These are phyloP conservation scores for Hyaloscypha finlandica DNA, from an alignment of 495 filamentous ascomycete genomes.

Conservation along the genomic window DNA sequence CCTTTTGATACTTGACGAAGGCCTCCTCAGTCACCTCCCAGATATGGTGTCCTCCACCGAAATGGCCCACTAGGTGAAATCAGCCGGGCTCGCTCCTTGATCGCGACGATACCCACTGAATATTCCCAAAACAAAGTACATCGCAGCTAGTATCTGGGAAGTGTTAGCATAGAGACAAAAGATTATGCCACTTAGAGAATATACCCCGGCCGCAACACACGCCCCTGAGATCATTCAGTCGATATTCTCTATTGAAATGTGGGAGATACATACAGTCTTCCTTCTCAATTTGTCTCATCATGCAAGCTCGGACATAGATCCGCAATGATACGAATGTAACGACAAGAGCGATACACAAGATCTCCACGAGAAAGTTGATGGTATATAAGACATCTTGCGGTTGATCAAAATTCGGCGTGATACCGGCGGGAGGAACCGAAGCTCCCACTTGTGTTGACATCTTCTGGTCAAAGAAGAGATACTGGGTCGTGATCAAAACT, in stretches of 20 bases:
- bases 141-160: background rate
- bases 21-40: constrained; percentile 28
- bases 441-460: constrained; percentile 10
- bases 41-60: constrained; percentile 27
- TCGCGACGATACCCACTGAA: constrained; percentile 1
- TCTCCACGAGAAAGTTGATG: constrained; percentile 45
- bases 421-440: constrained; percentile 16
- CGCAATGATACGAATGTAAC: constrained; percentile 42
- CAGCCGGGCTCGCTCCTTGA: background rate
- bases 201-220: constrained; percentile 39
- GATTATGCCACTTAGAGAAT: constrained; percentile 6
- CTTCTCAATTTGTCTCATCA: constrained; percentile 38
- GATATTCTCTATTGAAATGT: background rate
- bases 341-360: constrained; percentile 46
- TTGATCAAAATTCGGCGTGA: constrained; percentile 28
- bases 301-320: constrained; percentile 40
- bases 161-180: background rate
- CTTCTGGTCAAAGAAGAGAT: too few relatives aligned
- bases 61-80: background rate
- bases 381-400: constrained; percentile 42
- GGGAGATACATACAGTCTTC: constrained; percentile 45
- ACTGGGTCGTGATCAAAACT: too few relatives aligned
- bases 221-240: constrained; percentile 25
- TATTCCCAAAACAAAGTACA: background rate
- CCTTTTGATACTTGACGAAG: constrained; percentile 16